Evolutionary conservation across 164 flowering plant species (phyloP).

Genomic region (Brasenia schreberi): DNA sequence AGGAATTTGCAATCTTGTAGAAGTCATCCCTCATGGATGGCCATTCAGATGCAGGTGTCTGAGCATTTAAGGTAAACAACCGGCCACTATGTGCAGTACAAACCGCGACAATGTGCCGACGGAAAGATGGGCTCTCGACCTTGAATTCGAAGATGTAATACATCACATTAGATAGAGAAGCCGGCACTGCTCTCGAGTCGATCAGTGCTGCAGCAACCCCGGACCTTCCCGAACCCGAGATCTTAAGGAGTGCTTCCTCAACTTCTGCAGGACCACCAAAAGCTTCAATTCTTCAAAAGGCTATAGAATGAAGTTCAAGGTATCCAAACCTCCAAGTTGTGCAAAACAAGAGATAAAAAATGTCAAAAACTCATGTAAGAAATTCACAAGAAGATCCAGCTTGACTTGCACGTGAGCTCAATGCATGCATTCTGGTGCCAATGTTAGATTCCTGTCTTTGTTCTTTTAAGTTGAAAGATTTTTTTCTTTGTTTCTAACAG

Average conservation of each 20-base stretch:
- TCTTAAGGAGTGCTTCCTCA: constrained; percentile 60
- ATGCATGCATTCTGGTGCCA: too few species aligned
- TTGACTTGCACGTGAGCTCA: too few species aligned
- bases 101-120: constrained; percentile 67
- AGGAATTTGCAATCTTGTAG: constrained; percentile 48
- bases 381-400: too few species aligned
- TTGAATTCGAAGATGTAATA: constrained; percentile 72
- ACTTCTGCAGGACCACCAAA: constrained; percentile 83
- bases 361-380: too few species aligned
- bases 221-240: constrained; percentile 37
- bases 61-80: constrained; percentile 71
- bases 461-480: too few species aligned
- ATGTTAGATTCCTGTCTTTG: too few species aligned
- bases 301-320: background rate
- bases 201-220: constrained; percentile 50
- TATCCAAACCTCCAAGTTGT: background rate
- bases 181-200: constrained; percentile 41
- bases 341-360: background rate
- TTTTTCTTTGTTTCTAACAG: too few species aligned
- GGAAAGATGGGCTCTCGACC: constrained; percentile 73
- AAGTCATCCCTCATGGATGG: constrained; percentile 38
- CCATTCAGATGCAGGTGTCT: constrained; percentile 78
- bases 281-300: constrained; percentile 52
- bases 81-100: constrained; percentile 52
- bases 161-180: constrained; percentile 26